phyloP scores from a whole-genome alignment of 495 filamentous ascomycete genomes.

The Trichoderma erinaceum region DNA sequence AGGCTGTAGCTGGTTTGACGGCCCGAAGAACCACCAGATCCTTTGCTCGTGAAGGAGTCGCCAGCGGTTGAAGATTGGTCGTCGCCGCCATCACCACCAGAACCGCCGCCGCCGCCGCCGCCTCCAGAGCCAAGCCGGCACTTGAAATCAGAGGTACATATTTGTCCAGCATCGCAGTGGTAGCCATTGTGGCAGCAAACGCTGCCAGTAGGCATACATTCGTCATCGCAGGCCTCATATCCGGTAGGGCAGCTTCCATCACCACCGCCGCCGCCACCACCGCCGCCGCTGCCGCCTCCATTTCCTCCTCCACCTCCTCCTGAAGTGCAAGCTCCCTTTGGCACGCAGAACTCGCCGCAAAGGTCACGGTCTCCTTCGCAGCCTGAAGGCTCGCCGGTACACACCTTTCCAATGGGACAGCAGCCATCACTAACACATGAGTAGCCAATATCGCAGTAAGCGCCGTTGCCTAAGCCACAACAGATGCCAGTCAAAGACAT shows the following conservation, averaged over 20 bases:
- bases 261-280: not conserved
- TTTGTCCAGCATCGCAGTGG: conserved; percentile 22
- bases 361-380: conserved; percentile 19
- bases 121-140: conserved; percentile 12
- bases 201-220: conserved; percentile 22
- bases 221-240: conserved; percentile 2
- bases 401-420: conserved; percentile 22
- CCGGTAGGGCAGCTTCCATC: not conserved
- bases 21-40: not conserved
- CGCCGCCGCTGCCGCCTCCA: not conserved
- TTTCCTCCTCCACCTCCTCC: not conserved
- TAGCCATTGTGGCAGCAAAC: conserved; percentile 22
- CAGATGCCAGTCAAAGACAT: conserved; percentile 13
- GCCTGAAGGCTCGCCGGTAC: conserved; percentile 15
- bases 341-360: conserved; percentile 21
- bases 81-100: conserved; percentile 10
- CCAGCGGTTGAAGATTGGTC: not conserved
- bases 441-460: conserved; percentile 22
- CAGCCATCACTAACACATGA: conserved; percentile 22
- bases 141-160: conserved; percentile 14
- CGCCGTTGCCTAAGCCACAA: conserved; percentile 14
- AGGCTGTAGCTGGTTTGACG: not conserved
- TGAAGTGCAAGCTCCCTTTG: conserved; percentile 17
- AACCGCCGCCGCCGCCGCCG: conserved; percentile 11
- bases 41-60: not conserved